These are phyloP conservation scores for Termitomyces sp. DNA, from an alignment of 768 basidiomycete genomes.

Conservation along the genomic window DNA sequence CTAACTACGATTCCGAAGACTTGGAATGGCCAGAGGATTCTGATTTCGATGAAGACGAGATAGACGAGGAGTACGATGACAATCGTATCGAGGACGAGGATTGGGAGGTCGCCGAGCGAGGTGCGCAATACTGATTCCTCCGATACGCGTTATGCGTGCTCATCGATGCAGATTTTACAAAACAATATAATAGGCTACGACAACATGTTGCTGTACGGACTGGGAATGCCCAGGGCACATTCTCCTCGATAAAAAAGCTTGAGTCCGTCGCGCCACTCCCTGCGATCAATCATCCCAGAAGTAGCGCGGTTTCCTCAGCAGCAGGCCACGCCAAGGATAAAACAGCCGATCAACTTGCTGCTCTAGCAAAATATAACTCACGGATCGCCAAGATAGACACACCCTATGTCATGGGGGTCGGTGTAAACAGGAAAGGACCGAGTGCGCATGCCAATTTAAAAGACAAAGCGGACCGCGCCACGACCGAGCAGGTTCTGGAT, in stretches of 20 bases:
- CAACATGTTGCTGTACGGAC: constrained; percentile 86
- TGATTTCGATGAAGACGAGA: constrained; percentile 31
- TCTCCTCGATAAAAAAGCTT: constrained; percentile 44
- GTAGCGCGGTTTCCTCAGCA: constrained; percentile 18
- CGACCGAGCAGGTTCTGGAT: constrained; percentile 95
- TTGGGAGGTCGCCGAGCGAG: constrained; percentile 82
- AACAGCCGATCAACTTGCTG: constrained; percentile 66
- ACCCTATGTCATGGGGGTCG: constrained; percentile 62
- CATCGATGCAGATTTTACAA: constrained; percentile 80
- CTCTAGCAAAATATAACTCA: constrained; percentile 71
- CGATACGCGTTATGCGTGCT: constrained; percentile 1
- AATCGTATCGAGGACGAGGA: constrained; percentile 79
- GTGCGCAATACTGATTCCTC: constrained; percentile 29
- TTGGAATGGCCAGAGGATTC: constrained; percentile 27
- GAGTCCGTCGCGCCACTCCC: constrained; percentile 57
- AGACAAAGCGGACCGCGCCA: constrained; percentile 96
- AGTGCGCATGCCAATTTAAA: constrained; percentile 83
- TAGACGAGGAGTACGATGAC: constrained; percentile 47
- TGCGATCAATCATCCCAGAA: constrained; percentile 63
- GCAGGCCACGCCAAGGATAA: constrained; percentile 43
- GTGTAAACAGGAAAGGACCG: constrained; percentile 90
- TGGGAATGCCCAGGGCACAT: constrained; percentile 57
- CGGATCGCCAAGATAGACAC: constrained; percentile 55
- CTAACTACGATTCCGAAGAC: constrained; percentile 30
- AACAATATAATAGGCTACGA: constrained; percentile 92